phyloP scores from a whole-genome alignment of 2,329 filamentous ascomycete species.

The Sclerotinia spermophila region DNA sequence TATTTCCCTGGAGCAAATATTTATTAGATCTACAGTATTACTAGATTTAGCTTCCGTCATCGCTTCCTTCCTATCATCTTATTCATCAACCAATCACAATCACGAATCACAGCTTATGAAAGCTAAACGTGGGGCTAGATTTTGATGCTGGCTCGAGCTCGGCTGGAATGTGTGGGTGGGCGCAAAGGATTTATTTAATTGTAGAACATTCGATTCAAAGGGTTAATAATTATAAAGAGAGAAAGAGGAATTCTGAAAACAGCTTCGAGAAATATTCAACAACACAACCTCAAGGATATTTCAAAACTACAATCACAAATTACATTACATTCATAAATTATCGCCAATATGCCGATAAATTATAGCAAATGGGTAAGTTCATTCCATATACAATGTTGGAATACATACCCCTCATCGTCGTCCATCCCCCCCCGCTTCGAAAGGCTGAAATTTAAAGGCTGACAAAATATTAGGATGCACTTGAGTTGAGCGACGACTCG shows the following conservation, averaged over 20 bases:
- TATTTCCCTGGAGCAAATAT: conserved; percentile 1
- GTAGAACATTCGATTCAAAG: conserved; percentile 31
- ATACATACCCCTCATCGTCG: conserved; percentile 3
- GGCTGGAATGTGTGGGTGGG: not conserved
- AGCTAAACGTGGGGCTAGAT: conserved; percentile 5
- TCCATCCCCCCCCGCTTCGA: conserved; percentile 20
- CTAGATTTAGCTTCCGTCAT: conserved; percentile 19
- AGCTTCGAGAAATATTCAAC: not conserved
- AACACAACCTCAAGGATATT: not conserved
- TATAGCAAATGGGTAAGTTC: conserved; percentile 55
- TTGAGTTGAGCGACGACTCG: conserved; percentile 97
- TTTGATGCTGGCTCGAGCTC: not conserved
- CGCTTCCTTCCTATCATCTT: not conserved
- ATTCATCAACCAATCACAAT: not conserved
- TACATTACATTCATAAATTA: too few species aligned
- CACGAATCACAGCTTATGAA: not conserved
- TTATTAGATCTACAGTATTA: not conserved
- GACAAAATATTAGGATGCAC: conserved; percentile 59
- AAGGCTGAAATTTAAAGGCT: conserved; percentile 36
- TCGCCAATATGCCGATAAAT: conserved; percentile 53
- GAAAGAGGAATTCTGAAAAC: not conserved
- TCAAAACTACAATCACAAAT: not conserved
- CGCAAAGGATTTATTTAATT: conserved; percentile 13
- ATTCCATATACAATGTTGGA: not conserved
- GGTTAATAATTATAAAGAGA: not conserved